phyloP scores from a whole-genome alignment of 768 basidiomycete genomes.

The Wakefieldia striispora region DNA sequence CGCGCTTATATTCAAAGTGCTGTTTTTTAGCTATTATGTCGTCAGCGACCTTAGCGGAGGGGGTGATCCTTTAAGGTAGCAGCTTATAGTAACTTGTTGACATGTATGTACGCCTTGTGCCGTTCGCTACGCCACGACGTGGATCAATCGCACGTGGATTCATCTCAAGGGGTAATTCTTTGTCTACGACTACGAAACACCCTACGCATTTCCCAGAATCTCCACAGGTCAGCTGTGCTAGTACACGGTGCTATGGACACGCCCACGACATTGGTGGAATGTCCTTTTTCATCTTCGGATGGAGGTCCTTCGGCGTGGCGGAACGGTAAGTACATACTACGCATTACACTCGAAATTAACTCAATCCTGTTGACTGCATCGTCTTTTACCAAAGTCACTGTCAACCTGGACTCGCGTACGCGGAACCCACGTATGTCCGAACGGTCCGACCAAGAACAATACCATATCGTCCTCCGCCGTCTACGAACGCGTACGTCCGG shows the following conservation, averaged over 20 bases:
- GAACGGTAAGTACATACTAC: conserved; percentile 7
- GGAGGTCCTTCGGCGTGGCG: neutral
- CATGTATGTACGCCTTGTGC: neutral
- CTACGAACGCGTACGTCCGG: conserved; percentile 50
- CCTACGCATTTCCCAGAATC: no score
- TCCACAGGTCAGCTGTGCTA: neutral
- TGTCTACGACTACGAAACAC: no score
- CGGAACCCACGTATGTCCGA: conserved; percentile 28
- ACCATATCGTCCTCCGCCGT: conserved; percentile 57
- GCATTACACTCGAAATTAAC: neutral
- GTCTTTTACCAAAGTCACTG: neutral
- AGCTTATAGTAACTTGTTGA: neutral
- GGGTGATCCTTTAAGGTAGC: conserved; percentile 21
- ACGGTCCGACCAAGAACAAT: conserved; percentile 44
- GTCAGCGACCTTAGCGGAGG: conserved; percentile 37
- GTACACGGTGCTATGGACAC: conserved; percentile 7
- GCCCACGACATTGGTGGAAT: conserved; percentile 2
- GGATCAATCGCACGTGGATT: no score
- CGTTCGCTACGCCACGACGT: no score
- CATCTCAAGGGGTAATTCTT: no score
- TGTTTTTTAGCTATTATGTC: conserved; percentile 64
- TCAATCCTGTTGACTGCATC: neutral
- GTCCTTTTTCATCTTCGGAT: neutral
- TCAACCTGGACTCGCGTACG: neutral
- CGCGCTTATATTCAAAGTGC: conserved; percentile 77